A percentile compares a stretch with the other conserved stretches of the same genome.
phyloP scores from a whole-genome alignment of 1,139 yeast species.

The Petasospora fabianii region DNA sequence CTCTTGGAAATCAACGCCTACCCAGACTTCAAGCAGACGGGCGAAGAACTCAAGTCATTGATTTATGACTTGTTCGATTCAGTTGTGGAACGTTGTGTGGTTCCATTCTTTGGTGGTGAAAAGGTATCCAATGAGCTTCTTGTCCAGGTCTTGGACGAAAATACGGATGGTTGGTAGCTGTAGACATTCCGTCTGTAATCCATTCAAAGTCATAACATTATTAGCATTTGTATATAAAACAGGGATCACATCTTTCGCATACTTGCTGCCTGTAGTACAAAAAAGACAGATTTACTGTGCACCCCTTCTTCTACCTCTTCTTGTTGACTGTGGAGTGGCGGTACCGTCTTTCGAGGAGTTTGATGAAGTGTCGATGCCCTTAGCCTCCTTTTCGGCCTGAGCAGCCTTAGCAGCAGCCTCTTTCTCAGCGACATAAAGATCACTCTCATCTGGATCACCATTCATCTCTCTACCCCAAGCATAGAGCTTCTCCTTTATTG shows the following conservation, averaged over 20 bases:
- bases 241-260: too few relatives aligned
- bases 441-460: slow-evolving; percentile 53
- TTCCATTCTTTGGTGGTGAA: slow-evolving; percentile 34
- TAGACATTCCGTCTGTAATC: neutral
- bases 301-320: slow-evolving; percentile 19
- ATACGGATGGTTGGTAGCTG: slow-evolving; percentile 31
- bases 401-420: slow-evolving; percentile 17
- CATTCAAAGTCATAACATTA: neutral
- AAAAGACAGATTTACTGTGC: too few relatives aligned
- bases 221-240: too few relatives aligned
- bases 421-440: slow-evolving; percentile 23
- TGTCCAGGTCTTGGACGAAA: slow-evolving; percentile 37
- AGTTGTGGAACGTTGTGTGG: slow-evolving; percentile 38
- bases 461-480: slow-evolving; percentile 86
- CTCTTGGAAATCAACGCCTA: slow-evolving; percentile 86
- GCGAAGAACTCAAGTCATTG: slow-evolving; percentile 61
- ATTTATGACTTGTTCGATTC: slow-evolving; percentile 58
- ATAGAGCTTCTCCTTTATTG: slow-evolving; percentile 62
- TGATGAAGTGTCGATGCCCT: slow-evolving; percentile 9
- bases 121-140: slow-evolving; percentile 26
- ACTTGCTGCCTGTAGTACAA: too few relatives aligned
- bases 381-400: slow-evolving; percentile 16
- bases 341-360: slow-evolving; percentile 11
- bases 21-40: slow-evolving; percentile 97
- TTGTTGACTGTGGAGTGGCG: slow-evolving; percentile 16